phyloP scores from a whole-genome alignment of 2,329 filamentous ascomycete genomes.

The Colletotrichum liaoningense region DNA sequence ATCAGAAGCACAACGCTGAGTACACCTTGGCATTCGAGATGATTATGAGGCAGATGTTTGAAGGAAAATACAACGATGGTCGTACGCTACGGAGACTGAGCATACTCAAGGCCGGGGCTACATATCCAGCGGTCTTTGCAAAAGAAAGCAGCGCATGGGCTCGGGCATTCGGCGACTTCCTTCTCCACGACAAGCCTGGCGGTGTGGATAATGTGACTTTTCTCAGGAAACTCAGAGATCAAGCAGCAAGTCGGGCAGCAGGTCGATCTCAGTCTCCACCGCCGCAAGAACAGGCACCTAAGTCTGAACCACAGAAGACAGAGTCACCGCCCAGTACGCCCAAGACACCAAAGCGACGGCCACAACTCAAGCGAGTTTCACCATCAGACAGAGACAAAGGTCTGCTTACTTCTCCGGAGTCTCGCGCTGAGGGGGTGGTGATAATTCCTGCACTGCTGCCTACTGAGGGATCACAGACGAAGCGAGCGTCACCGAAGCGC shows the following conservation, averaged over 20 bases:
- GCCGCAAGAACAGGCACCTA: not conserved
- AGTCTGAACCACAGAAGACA: too few relatives aligned
- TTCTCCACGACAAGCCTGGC: not conserved
- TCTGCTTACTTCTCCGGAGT: too few relatives aligned
- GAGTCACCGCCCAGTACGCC: too few relatives aligned
- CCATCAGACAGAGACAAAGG: accelerated
- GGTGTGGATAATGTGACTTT: not conserved
- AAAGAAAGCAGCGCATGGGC: not conserved
- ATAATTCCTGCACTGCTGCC: too few relatives aligned
- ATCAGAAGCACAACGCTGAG: not conserved
- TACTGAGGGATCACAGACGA: not conserved
- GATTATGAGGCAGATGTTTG: not conserved
- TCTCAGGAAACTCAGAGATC: not conserved
- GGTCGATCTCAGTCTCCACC: not conserved
- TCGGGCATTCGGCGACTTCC: not conserved
- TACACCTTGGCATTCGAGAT: not conserved
- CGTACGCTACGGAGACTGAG: not conserved
- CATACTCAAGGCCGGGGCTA: not conserved
- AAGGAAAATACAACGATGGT: not conserved
- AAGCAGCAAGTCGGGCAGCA: not conserved
- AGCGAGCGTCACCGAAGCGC: not conserved
- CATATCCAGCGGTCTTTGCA: not conserved
- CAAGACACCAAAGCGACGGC: too few relatives aligned
- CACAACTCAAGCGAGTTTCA: too few relatives aligned
- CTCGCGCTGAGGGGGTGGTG: too few relatives aligned